Base-by-base conservation (phyloP, 2,329 filamentous ascomycete genomes). In the Scortechinia acanthostroma region DNA sequence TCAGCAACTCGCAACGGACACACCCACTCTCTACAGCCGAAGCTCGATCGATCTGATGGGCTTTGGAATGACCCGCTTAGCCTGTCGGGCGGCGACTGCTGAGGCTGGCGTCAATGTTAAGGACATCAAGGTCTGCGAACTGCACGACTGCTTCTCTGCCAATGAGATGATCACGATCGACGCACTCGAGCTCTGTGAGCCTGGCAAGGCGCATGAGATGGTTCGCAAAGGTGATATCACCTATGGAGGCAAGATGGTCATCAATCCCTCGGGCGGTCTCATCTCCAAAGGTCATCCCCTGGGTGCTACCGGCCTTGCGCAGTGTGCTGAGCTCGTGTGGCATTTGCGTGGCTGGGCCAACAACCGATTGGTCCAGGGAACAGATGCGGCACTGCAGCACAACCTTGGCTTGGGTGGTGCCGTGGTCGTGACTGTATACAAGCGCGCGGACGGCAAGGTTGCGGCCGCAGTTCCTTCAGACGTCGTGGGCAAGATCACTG, bases 211-310 rank as follows among this genome's bases (percentile, higher is more conserved):
- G 0, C 91, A 96, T 61, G 89, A 96, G 65, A 80, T 96, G 64
- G 89, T 97, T 20, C 81, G 90, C 35, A 68, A 66, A 6, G 91
- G 91, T 21, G 90, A 91, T 56, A 95, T 97, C 59, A 97, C 91
- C 1, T 95, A 96, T 62, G 90, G 91, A 45, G 80, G 87, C 42
- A 76, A 78, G 56, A 80, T 88, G 61, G 77, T 97, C 50, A 79
- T 97, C 62, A 97, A 97, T 66, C 91, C 91, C 1, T 95, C 88
- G 0, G 93, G 91, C 37, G 93, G 93, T 1, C 77, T 97, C 46
- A 97, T 97, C 57, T 93, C 87, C 50, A 97, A 97, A 71, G 93
- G 91, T 33, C 91, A 97, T 63, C 91, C 93, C 0, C 80, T 97
- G 3, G 91, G 91, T 23, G 91, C 91, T 0, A 95, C 89, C 0